Base-by-base conservation (phyloP, 345 rosid genomes). In the Gossypioides kirkii region DNA sequence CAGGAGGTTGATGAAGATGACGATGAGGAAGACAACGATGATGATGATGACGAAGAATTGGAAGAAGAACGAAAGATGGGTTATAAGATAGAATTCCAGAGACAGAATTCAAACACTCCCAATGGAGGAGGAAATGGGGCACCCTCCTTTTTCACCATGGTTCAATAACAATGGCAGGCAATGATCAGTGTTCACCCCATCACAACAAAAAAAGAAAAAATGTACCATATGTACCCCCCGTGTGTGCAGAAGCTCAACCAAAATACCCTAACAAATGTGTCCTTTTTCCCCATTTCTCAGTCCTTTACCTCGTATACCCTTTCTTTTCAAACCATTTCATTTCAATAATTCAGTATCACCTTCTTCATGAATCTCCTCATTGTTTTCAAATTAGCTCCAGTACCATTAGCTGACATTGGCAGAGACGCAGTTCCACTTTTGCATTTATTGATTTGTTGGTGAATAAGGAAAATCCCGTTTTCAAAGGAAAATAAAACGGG, bases 101-200 rank as follows among this genome's bases (percentile, higher is more conserved):
- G 84, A 74, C 84, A 76, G 70, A 82, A 82, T 20, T 18, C 76
- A 59, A 79, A 81, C 70, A 53, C 83, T 70, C 47, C 86, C 13
- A 82, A 85, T 76, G 84, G 87, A 60, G 89, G 88, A 82, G 90
- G 89, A 61, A 84, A 80, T 72, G 90, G 85, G 18, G 80, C 86
- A 47, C 78, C 84, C 71, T 83, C 90, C 14, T 85, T 87, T 73
- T 71, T 89, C 76, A 83, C 91, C 77, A 86, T 87, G 88, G 89
- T 87, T 74, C 85, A 86, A 62, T 88, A 83, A 54, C 53, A 76
- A 62, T 64, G 74, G 62, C 22, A 3, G 32, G 4, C n/a, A 13
- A 1, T 32, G 38, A 32, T 32, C 6, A 32, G 38, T 32, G 38
- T 32, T 32, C 38, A 4, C 38, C 6, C 38, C 6, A 32, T 4